Base-by-base conservation (phyloP, 129 eudicot species). In the Cynara cardunculus region DNA sequence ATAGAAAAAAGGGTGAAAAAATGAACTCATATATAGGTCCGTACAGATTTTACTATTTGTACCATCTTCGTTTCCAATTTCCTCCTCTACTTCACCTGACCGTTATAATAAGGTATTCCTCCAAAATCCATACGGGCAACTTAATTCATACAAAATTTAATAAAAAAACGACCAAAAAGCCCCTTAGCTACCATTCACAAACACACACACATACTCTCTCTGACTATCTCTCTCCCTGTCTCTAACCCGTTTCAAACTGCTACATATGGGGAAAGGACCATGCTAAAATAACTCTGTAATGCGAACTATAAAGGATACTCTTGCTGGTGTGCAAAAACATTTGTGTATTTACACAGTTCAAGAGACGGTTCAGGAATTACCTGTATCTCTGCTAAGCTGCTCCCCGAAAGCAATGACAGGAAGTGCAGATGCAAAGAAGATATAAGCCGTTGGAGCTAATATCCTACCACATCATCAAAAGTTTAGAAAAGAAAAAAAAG, bases 331-430 rank as follows among this genome's bases (percentile, higher is more conserved):
- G 66, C 25, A 35, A 10, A 65, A 19, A 10, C 35, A 32, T 74
- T 13, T 28, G 59, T 53, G 3, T 75, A 59, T 31, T 10, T 59
- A 28, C 13, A 31, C 3, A 22, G 69, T 64, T 8, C 28, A 30
- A 14, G 21, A 7, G n/a, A 35, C 18, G 41, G 16, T 37, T 16
- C 9, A 61, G 2, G 18, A 56, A 14, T 30, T 72, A 74, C 90
- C 90, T 11, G 90, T 84, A 59, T 84, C 90, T 84, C 90, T 81
- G 76, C 81, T 87, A 34, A 87, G 88, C 81, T 87, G 90, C 67
- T 77, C 90, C 34, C 90, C 90, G 34, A 87, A 87, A 73, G 90
- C 90, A 71, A 84, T 87, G 22, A 87, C 90, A 6, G 88, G 90
- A 72, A 87, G 86, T 31, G 90, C 90, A 49, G 90, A 87, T 32